Base-by-base conservation (phyloP, 2,329 filamentous ascomycete species). In the Setomelanomma holmii region DNA sequence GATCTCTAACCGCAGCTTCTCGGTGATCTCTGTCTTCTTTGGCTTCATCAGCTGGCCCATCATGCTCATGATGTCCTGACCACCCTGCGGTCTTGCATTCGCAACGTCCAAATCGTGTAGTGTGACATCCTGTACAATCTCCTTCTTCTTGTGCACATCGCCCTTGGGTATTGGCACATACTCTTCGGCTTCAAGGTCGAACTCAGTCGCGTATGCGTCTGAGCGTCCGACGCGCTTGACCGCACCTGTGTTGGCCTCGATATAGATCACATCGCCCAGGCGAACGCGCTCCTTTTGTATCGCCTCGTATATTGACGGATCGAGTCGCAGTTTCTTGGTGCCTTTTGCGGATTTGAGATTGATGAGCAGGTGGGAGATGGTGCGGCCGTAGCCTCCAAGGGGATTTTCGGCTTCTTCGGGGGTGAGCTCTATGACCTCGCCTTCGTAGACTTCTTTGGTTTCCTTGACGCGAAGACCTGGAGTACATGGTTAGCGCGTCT, bases 41-140 rank as follows among this genome's bases (percentile, higher is more conserved):
- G 95, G 95, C 84, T 98, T 98, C 92, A 98, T 97, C 71, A 99
- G 80, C 78, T 99, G 95, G 68, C 95, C 95, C 93, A 99, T 98
- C 95, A 99, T 98, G 80, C 93, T 97, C 93, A 99, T 98, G 63
- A 99, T 96, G 76, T 99, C 95, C 81, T 99, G 95, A 39, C 95
- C 95, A 46, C 95, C 95, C 80, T 98, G 92, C 4, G 95, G 95
- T 68, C 93, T 84, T 12, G 95, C 90, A 70, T 99, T 99, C 60
- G 95, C 95, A 58, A 98, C 89, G 71, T 99, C 95, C 50, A 99
- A 82, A 72, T 99, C 95, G 76, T 99, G 95, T 60, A 99, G 84
- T 40, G 95, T 97, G 58, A 99, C 95, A 70, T 99, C 95, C 76
- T 99, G 95, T 30, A 99, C 95, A 65, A 99, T 96, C 79, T 99